Evolutionary conservation across 2,329 filamentous ascomycete species (phyloP), one percentile per base, ranked within the genome.

Genomic region (Sporothrix inflata): DNA sequence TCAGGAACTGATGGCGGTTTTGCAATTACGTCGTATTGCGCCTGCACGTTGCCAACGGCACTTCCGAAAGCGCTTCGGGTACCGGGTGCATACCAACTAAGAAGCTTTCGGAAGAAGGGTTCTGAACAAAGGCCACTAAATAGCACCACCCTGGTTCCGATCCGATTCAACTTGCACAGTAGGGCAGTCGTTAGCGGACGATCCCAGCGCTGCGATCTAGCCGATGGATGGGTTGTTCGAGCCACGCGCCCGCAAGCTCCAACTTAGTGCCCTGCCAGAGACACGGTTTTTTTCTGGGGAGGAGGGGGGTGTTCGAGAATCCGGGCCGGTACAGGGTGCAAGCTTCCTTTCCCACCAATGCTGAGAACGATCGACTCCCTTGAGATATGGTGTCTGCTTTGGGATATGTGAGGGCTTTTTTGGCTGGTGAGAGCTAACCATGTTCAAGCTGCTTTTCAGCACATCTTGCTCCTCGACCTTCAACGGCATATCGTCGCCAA

Each of bases 1-100:
- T n/a, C 19, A 6, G 24, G 53, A 8, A n/a, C n/a, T 42, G 34
- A 65, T 11, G 60, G 4, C 63, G 3, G 40, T 7, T 66, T 66
- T 65, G 40, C 61, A 14, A 27, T 27, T 24, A 49, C 65, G 65
- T 53, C 45, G 65, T 49, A 24, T 51, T 67, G 63, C 42, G 42
- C 24, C 40, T 14, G 27, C 27, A 34, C 19, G 19, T 38, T 68
- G 30, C 11, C 40, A 68, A 69, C 21, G 30, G 30, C 34, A 9
- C 53, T 51, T 63, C 68, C 53, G 68, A 70, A 24, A 27, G 27
- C 68, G 38, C 68, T 45, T 70, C 68, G 68, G 68, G 63, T 70
- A 47, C 55, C 55, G 42, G 68, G 68, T 70, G 40, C 40, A 61
- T n/a, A 34, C 16, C 11, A 34, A 34, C 24, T n/a, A 30, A 55